A percentile compares a stretch with the other conserved stretches of the same genome.
Evolutionary conservation across 208 protist genomes (phyloP).

Genomic region (Porcisia hertigi): DNA sequence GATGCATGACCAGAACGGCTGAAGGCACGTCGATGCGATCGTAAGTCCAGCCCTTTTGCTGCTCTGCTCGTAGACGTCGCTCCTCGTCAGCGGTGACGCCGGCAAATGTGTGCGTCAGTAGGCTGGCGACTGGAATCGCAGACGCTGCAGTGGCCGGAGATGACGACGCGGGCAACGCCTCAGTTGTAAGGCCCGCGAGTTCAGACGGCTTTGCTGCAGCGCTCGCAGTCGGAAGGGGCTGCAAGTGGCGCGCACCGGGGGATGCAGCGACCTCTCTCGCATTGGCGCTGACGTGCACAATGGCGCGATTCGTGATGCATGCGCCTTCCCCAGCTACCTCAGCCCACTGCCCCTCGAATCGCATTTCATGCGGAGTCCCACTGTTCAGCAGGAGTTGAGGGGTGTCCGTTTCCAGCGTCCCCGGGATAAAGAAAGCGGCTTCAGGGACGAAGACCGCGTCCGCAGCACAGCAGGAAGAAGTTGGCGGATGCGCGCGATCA

Average conservation of each 20-base stretch:
- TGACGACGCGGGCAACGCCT: neutral
- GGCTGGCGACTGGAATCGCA: conserved; percentile 43
- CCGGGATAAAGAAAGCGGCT: conserved; percentile 35
- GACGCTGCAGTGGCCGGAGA: neutral
- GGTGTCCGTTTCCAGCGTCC: conserved; percentile 48
- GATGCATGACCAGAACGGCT: conserved; percentile 29
- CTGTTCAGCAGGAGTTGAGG: conserved; percentile 53
- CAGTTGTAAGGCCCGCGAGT: neutral
- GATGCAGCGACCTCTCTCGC: neutral
- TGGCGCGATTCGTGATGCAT: conserved; percentile 37
- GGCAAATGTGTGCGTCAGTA: conserved; percentile 54
- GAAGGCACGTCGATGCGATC: conserved; percentile 49
- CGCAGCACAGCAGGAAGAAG: neutral
- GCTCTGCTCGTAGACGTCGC: conserved; percentile 28
- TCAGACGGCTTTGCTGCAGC: neutral
- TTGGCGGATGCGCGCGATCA: neutral
- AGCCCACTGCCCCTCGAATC: conserved; percentile 68
- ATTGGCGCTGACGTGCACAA: conserved; percentile 42
- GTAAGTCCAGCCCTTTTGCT: conserved; percentile 45
- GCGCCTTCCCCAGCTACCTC: conserved; percentile 21
- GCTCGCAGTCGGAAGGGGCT: neutral
- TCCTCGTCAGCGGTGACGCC: conserved; percentile 74
- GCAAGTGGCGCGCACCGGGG: neutral
- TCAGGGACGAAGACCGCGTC: conserved; percentile 33
- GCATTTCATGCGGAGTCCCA: conserved; percentile 37